Evolutionary conservation across 768 basidiomycete species (phyloP).

Genomic region (Rhodocollybia butyracea): DNA sequence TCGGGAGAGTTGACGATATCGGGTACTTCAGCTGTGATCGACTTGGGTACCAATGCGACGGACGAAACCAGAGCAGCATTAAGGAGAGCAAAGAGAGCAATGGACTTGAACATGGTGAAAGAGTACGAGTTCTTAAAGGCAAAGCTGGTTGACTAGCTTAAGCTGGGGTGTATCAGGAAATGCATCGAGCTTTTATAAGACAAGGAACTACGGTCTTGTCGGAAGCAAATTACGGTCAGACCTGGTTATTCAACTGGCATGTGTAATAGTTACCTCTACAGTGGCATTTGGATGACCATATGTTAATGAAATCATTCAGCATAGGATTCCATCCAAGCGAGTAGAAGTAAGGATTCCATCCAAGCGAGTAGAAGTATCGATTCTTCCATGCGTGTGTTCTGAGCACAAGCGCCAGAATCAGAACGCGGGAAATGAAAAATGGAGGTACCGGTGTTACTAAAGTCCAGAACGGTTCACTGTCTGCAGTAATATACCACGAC

Average conservation of each 20-base stretch:
- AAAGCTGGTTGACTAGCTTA: neutral
- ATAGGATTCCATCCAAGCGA: no score
- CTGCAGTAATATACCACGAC: no score
- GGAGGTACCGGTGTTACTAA: neutral
- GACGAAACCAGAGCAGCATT: conserved; percentile 11
- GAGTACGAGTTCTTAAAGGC: neutral
- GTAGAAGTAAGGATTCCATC: no score
- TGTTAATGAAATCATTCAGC: no score
- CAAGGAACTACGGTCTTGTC: neutral
- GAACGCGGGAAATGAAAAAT: neutral
- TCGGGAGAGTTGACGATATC: neutral
- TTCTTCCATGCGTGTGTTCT: neutral
- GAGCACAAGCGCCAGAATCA: neutral
- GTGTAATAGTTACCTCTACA: no score
- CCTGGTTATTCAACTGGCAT: neutral
- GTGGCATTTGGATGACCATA: no score
- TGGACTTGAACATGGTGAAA: conserved; percentile 9
- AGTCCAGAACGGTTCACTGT: no score
- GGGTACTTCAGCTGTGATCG: neutral
- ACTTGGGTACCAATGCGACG: neutral
- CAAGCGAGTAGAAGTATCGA: neutral
- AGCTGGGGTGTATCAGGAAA: neutral
- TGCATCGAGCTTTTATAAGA: neutral
- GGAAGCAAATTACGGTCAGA: neutral
- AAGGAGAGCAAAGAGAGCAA: conserved; percentile 14